Conservation (phyloP, 176 grass and related monocot species). For the Ananas comosus region DNA sequence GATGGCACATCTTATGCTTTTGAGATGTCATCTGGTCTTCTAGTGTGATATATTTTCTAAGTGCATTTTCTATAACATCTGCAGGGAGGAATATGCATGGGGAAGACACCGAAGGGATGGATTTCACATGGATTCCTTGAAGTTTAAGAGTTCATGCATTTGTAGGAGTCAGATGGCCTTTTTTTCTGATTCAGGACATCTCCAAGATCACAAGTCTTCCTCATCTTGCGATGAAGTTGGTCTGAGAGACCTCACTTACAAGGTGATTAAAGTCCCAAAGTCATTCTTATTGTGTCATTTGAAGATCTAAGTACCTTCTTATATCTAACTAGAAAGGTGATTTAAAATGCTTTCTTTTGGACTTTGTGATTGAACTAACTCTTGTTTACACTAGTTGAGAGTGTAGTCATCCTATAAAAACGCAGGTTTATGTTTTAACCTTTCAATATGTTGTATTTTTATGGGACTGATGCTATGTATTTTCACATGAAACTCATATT, state of each 20-base stretch:
- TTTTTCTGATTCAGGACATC: conserved; percentile 23
- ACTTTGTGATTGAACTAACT: background rate
- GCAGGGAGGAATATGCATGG: conserved; percentile 28
- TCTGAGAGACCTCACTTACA: conserved; percentile 49
- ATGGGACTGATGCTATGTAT: too few species aligned
- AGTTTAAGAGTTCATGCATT: conserved; percentile 22
- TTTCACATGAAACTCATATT: too few species aligned
- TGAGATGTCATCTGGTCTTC: background rate
- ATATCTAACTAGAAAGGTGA: background rate
- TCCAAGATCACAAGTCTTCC: conserved; percentile 17
- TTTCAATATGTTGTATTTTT: too few species aligned
- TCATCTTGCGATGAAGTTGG: conserved; percentile 44
- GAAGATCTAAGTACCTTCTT: background rate
- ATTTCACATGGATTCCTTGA: conserved; percentile 7
- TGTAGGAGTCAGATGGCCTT: conserved; percentile 16
- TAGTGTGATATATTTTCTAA: background rate
- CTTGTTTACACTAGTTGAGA: background rate
- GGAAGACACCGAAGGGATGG: conserved; percentile 19
- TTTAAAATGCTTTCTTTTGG: background rate
- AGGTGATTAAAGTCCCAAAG: conserved; percentile 32
- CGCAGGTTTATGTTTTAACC: too few species aligned
- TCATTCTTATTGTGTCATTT: background rate
- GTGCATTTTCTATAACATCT: conserved; percentile 1
- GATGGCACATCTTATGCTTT: background rate
- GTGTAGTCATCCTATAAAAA: too few species aligned